Evolutionary conservation across 202 grass and related monocot genomes (phyloP), one percentile per base, ranked within the genome.

Genomic region (Eragrostis tef): DNA sequence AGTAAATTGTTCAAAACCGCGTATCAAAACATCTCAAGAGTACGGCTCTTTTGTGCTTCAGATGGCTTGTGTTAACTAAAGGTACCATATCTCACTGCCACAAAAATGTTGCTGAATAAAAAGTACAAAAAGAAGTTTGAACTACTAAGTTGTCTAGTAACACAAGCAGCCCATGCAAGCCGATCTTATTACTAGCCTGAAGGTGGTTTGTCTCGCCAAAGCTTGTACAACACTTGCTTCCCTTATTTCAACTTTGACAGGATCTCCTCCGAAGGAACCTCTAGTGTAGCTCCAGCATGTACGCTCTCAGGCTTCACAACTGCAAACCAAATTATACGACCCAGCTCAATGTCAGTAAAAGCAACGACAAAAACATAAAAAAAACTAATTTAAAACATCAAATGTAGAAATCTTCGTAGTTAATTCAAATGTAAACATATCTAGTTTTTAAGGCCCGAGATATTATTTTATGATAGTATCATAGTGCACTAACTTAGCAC

Each of bases 251-350:
- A 84, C 42, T 86, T 90, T 2, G 90, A 85, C 31, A 93, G 67
- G 67, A 73, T 90, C 66, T 96, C 96, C 74, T 99, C 92, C 4
- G 96, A 93, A 67, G 96, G 93, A 78, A 95, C 51, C 82, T 99
- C 96, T 31, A 99, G 73, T 63, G 90, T 99, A 48, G 90, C 89
- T 88, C 96, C 96, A 3, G 87, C 91, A 85, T 99, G 96, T 67
- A 52, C 89, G 79, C 86, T 93, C 62, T 90, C 85, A 60, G 96
- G 96, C 87, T 95, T 95, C 31, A 95, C 90, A 89, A 85, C 96
- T 99, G 89, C 65, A 79, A 31, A 74, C 21, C 11, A 50, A 73
- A 77, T 16, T 48, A 3, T 36, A 73, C 0, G 1, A 25, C 22
- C 6, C 0, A 71, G 19, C 24, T 83, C 1, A 34, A 50, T 52